Evolutionary conservation across 1,284 basidiomycete genomes (phyloP).

Genomic region (Mycena citricolor): DNA sequence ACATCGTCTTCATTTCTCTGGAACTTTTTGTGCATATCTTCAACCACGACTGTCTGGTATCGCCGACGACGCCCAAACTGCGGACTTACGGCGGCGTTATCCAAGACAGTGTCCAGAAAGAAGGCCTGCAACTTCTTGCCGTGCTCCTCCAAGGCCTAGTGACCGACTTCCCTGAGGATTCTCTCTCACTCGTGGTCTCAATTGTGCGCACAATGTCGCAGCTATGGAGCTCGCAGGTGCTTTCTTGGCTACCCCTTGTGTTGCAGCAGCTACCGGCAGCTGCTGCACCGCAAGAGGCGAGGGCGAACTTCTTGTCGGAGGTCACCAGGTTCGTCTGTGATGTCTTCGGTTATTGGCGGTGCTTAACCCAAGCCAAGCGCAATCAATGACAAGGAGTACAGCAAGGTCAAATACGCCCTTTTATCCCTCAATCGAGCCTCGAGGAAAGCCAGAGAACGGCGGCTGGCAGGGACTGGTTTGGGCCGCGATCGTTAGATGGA

Average conservation of each 20-base stretch:
- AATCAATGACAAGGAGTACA: constrained; percentile 61
- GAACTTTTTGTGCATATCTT: constrained; percentile 78
- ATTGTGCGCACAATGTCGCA: constrained; percentile 74
- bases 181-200: constrained; percentile 70
- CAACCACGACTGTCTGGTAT: constrained; percentile 68
- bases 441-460: constrained; percentile 66
- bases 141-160: constrained; percentile 79
- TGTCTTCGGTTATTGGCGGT: background rate
- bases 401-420: constrained; percentile 80
- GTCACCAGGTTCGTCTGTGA: constrained; percentile 56
- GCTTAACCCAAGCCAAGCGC: constrained; percentile 44
- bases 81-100: constrained; percentile 67
- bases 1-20: constrained; percentile 79
- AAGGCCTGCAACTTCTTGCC: constrained; percentile 73
- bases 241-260: constrained; percentile 71
- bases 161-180: constrained; percentile 87
- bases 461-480: constrained; percentile 35
- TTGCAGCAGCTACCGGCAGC: constrained; percentile 70
- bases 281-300: constrained; percentile 66
- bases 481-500: no score
- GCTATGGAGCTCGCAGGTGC: constrained; percentile 67
- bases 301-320: constrained; percentile 72
- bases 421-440: constrained; percentile 63
- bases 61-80: constrained; percentile 59
- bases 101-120: constrained; percentile 65